Percentiles rank a stretch among this genome's conserved stretches.
Conservation (phyloP, 495 filamentous ascomycete genomes). For the Neurospora cerealis region DNA sequence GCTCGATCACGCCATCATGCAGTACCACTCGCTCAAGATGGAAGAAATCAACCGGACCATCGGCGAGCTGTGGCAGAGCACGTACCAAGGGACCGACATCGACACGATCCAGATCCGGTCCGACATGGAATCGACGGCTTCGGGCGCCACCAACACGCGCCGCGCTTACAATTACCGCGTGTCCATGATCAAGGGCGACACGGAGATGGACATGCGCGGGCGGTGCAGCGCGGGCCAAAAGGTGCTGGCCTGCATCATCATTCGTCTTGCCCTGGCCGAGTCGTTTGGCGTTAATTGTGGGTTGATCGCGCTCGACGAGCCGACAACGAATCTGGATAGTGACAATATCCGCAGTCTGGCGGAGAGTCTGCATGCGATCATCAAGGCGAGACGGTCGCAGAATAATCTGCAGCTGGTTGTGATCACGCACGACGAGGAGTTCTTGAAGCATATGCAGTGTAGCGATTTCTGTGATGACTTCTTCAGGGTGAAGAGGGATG, state of each 20-base stretch:
- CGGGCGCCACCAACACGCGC: constrained; percentile 44
- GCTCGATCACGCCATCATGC: constrained; percentile 93
- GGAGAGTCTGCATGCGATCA: constrained; percentile 75
- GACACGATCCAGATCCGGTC: constrained; percentile 93
- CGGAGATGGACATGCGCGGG: constrained; percentile 99
- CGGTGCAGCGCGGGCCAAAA: constrained; percentile 95
- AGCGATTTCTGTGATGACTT: constrained; percentile 92
- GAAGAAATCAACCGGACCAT: constrained; percentile 94
- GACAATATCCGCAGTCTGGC: constrained; percentile 91
- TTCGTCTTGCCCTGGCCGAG: constrained; percentile 90
- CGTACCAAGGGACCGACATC: constrained; percentile 95
- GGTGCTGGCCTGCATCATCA: constrained; percentile 94
- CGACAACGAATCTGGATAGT: constrained; percentile 90
- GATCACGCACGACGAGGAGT: constrained; percentile 98
- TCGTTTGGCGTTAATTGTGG: constrained; percentile 96
- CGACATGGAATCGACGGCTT: constrained; percentile 57
- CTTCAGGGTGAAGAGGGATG: constrained; percentile 72
- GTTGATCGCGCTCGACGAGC: constrained; percentile 93
- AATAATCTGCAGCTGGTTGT: constrained; percentile 95
- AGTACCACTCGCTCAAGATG: constrained; percentile 92
- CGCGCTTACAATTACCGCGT: constrained; percentile 95
- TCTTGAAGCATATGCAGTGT: constrained; percentile 85
- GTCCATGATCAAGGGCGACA: constrained; percentile 93
- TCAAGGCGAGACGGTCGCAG: constrained; percentile 72
- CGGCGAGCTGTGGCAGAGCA: constrained; percentile 90